phyloP scores from a whole-genome alignment of 805 yeast species.

The Monosporozyma aquatica region DNA sequence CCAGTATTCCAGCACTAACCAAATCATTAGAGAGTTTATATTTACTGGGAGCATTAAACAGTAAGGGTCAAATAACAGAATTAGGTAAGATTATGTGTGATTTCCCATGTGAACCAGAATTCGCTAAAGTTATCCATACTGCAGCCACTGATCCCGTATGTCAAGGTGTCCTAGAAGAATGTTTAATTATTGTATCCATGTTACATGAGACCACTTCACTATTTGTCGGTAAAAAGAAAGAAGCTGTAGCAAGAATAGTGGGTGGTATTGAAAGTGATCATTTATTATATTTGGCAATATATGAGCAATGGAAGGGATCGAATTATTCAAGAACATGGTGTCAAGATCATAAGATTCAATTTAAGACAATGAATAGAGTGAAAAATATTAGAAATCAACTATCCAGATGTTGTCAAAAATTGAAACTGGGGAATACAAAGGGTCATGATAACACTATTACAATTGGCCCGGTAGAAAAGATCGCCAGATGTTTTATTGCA shows the following conservation, averaged over 20 bases:
- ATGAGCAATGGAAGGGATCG: constrained; percentile 63
- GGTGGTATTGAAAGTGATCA: constrained; percentile 65
- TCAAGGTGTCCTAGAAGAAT: constrained; percentile 52
- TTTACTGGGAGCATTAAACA: constrained; percentile 77
- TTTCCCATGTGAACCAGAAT: constrained; percentile 86
- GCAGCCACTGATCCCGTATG: constrained; percentile 41
- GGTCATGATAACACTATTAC: constrained; percentile 11
- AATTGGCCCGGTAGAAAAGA: constrained; percentile 3
- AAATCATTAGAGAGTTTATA: constrained; percentile 76
- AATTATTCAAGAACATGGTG: constrained; percentile 77
- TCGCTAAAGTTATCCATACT: constrained; percentile 64
- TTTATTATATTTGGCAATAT: constrained; percentile 61
- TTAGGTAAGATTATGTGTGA: constrained; percentile 81
- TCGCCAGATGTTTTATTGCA: constrained; percentile 19
- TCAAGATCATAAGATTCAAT: constrained; percentile 70
- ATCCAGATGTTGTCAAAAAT: constrained; percentile 42
- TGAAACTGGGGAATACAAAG: constrained; percentile 16
- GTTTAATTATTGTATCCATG: constrained; percentile 73
- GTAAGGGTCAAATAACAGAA: constrained; percentile 66
- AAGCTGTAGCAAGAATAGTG: constrained; percentile 29
- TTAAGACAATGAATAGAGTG: constrained; percentile 59
- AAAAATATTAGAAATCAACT: constrained; percentile 66
- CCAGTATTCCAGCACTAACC: constrained; percentile 61
- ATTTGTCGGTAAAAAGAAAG: constrained; percentile 19
- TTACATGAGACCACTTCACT: constrained; percentile 62